These are phyloP conservation scores for Syncephalastrum racemosum DNA, from an alignment of 371 early-diverging fungal genomes.

Conservation along the genomic window DNA sequence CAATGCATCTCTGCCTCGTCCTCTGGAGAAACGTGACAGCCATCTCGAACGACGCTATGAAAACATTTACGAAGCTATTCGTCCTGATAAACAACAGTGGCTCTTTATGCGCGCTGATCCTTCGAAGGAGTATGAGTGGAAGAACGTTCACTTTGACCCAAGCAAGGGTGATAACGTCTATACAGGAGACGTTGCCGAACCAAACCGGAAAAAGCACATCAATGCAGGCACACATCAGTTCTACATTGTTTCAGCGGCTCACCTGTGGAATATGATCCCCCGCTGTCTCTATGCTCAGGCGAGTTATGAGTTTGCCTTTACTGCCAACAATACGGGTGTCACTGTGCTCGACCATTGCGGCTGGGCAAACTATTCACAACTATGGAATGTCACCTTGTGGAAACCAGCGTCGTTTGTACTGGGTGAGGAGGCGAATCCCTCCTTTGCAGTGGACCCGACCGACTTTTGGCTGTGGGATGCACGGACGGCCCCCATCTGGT, in stretches of 20 bases:
- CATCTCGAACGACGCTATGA: constrained; percentile 15
- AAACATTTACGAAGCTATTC: constrained; percentile 29
- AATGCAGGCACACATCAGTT: constrained; percentile 22
- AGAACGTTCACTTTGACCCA: constrained; percentile 29
- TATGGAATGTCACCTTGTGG: constrained; percentile 30
- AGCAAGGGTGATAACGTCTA: constrained; percentile 19
- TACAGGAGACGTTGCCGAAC: constrained; percentile 18
- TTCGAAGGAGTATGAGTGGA: constrained; percentile 12
- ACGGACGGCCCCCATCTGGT: constrained; percentile 2
- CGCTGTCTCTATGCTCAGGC: constrained; percentile 28
- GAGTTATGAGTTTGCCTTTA: constrained; percentile 29
- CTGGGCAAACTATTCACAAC: constrained; percentile 21
- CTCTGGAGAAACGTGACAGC: constrained; percentile 13
- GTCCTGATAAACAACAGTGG: constrained; percentile 38
- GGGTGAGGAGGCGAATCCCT: constrained; percentile 8
- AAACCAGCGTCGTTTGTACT: constrained; percentile 20
- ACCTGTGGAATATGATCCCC: constrained; percentile 35
- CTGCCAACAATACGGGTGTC: constrained; percentile 35
- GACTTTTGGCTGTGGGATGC: constrained; percentile 2
- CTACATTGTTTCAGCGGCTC: constrained; percentile 32
- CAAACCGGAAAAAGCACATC: constrained; percentile 19
- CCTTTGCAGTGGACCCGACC: constrained; percentile 15
- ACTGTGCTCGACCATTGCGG: constrained; percentile 26
- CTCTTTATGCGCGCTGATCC: constrained; percentile 29
- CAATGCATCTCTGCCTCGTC: constrained; percentile 25